A percentile compares a stretch with the other conserved stretches of the same genome.
These are phyloP conservation scores for Botryotinia calthae DNA, from an alignment of 2,329 filamentous ascomycete genomes.

Conservation along the genomic window DNA sequence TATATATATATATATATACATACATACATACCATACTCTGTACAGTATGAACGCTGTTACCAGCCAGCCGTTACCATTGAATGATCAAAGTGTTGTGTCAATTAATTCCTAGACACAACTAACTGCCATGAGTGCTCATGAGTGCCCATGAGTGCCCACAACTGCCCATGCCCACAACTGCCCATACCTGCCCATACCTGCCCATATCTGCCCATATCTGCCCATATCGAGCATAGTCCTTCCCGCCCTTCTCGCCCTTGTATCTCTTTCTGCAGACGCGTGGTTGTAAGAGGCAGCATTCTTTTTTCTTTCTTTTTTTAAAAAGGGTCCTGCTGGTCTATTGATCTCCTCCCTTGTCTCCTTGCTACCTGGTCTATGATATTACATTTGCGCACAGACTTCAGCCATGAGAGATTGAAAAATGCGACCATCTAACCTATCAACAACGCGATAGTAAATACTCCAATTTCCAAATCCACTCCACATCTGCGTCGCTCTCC, in stretches of 20 bases:
- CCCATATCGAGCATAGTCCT: neutral
- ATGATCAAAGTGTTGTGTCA: neutral
- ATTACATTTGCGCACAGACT: conserved; percentile 1
- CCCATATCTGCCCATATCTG: neutral
- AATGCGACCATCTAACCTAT: neutral
- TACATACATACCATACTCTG: too few species aligned
- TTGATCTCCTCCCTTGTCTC: neutral
- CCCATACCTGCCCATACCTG: too few species aligned
- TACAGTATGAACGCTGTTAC: neutral
- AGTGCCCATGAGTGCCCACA: neutral
- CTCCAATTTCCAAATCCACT: neutral
- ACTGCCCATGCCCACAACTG: neutral
- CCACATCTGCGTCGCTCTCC: neutral
- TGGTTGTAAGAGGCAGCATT: neutral
- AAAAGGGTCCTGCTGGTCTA: neutral
- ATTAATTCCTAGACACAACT: neutral
- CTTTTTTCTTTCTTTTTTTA: neutral
- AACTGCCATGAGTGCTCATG: too few species aligned
- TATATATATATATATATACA: too few species aligned
- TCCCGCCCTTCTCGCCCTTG: neutral
- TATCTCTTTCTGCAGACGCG: neutral
- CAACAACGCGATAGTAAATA: neutral
- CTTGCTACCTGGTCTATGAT: neutral
- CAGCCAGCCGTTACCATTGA: neutral
- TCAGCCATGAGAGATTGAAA: neutral